Percentiles rank a stretch among this genome's conserved stretches.
These are phyloP conservation scores for Striga asiatica DNA, from an alignment of 257 asterid species.

Conservation along the genomic window DNA sequence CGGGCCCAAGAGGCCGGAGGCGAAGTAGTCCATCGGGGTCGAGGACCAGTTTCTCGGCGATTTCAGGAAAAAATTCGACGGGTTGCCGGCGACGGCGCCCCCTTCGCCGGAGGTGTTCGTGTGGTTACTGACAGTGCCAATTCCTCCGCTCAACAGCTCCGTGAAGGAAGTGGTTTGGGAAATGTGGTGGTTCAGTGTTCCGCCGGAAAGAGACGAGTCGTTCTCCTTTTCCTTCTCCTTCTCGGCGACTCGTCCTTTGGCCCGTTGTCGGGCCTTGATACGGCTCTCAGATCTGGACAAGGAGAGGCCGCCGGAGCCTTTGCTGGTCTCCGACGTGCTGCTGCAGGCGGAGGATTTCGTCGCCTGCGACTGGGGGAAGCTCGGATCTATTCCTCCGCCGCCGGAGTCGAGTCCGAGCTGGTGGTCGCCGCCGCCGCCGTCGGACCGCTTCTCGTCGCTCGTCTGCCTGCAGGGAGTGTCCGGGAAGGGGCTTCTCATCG, in stretches of 20 bases:
- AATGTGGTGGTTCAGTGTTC: conserved; percentile 25
- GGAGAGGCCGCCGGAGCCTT: conserved; percentile 43
- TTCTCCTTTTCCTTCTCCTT: conserved; percentile 41
- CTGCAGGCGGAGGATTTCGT: conserved; percentile 30
- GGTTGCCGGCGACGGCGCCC: no score
- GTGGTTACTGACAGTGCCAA: conserved; percentile 2
- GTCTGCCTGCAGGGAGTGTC: conserved; percentile 49
- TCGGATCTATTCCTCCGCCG: conserved; percentile 38
- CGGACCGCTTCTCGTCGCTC: conserved; percentile 52
- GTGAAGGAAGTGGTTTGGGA: conserved; percentile 46
- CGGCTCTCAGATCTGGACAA: conserved; percentile 48
- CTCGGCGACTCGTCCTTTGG: conserved; percentile 42
- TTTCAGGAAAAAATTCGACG: conserved; percentile 26
- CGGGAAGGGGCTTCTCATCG: conserved; percentile 39
- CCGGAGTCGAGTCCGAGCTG: conserved; percentile 44
- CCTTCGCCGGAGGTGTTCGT: no score
- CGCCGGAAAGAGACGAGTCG: conserved; percentile 11
- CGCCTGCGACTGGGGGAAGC: conserved; percentile 18
- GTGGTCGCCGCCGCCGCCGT: conserved; percentile 37
- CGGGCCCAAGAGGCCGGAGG: conserved; percentile 26
- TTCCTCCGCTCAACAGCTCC: conserved; percentile 40
- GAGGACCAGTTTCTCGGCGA: conserved; percentile 36
- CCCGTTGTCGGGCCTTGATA: conserved; percentile 39
- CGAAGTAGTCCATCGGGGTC: conserved; percentile 37
- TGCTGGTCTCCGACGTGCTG: conserved; percentile 38